phyloP scores from a whole-genome alignment of 129 eudicot genomes.

The Dittrichia graveolens region DNA sequence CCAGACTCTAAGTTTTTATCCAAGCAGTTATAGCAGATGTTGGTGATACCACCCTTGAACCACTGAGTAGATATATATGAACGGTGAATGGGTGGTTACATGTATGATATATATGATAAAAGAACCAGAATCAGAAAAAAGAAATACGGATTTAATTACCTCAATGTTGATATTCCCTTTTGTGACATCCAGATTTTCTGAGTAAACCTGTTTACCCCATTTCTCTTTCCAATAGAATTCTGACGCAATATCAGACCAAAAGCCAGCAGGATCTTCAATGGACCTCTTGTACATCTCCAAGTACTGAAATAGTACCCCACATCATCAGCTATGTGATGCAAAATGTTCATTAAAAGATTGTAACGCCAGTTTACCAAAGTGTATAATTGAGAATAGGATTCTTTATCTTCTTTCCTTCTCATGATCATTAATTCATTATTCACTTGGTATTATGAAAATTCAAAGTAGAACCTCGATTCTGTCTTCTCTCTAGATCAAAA shows the following conservation, averaged over 20 bases:
- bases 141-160: slow-evolving; percentile 38
- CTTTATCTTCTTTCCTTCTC: too few relatives aligned
- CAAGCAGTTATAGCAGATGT: slow-evolving; percentile 93
- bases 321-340: slow-evolving; percentile 20
- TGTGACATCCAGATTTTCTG: slow-evolving; percentile 81
- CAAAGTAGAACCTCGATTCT: too few relatives aligned
- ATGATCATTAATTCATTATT: too few relatives aligned
- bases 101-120: slow-evolving; percentile 6
- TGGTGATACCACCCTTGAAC: slow-evolving; percentile 95
- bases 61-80: slow-evolving; percentile 55
- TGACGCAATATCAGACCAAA: slow-evolving; percentile 93
- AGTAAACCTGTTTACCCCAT: slow-evolving; percentile 64
- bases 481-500: neutral
- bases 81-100: slow-evolving; percentile 2
- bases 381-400: neutral
- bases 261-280: slow-evolving; percentile 82
- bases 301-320: slow-evolving; percentile 44
- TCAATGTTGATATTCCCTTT: slow-evolving; percentile 74
- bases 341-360: neutral
- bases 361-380: slow-evolving; percentile 5
- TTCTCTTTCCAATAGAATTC: slow-evolving; percentile 78
- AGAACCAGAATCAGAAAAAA: neutral
- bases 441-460: too few relatives aligned
- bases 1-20: slow-evolving; percentile 73
- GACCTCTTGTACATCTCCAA: slow-evolving; percentile 88